Evolutionary conservation across 2,329 filamentous ascomycete species (phyloP).

Genomic region (Neonectria ditissima): DNA sequence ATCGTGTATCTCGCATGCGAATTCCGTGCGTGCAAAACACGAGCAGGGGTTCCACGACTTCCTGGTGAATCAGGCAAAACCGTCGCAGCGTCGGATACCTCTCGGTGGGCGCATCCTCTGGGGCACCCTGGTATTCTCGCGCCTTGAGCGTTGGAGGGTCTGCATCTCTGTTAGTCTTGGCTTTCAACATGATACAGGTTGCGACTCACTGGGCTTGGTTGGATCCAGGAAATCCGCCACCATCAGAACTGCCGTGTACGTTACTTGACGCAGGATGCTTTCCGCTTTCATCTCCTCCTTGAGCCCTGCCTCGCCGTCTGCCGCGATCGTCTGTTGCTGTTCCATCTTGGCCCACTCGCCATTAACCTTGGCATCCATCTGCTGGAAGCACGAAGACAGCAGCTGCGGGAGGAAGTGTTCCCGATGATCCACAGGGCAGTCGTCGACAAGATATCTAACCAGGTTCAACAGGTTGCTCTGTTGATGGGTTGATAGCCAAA

Average conservation of each 20-base stretch:
- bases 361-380: constrained; percentile 88
- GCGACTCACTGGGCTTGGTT: constrained; percentile 68
- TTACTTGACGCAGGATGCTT: constrained; percentile 92
- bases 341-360: constrained; percentile 87
- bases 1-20: constrained; percentile 88
- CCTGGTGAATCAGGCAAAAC: constrained; percentile 83
- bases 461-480: constrained; percentile 93
- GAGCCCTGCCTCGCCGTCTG: constrained; percentile 79
- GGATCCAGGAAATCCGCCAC: constrained; percentile 90
- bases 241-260: constrained; percentile 91
- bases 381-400: constrained; percentile 82
- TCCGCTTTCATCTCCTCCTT: constrained; percentile 98
- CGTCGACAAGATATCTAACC: constrained; percentile 88
- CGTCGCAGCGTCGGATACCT: constrained; percentile 74
- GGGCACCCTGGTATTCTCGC: constrained; percentile 43
- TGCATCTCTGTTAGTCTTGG: constrained; percentile 36
- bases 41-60: constrained; percentile 87
- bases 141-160: constrained; percentile 49
- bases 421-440: constrained; percentile 85
- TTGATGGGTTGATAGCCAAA: constrained; percentile 89
- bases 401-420: constrained; percentile 87
- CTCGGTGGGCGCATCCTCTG: constrained; percentile 46
- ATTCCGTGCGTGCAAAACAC: constrained; percentile 93
- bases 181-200: not conserved
- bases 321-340: constrained; percentile 68